A percentile compares a stretch with the other conserved stretches of the same genome.
Conservation (phyloP, 345 rosid species). For the Acer yangbiense region DNA sequence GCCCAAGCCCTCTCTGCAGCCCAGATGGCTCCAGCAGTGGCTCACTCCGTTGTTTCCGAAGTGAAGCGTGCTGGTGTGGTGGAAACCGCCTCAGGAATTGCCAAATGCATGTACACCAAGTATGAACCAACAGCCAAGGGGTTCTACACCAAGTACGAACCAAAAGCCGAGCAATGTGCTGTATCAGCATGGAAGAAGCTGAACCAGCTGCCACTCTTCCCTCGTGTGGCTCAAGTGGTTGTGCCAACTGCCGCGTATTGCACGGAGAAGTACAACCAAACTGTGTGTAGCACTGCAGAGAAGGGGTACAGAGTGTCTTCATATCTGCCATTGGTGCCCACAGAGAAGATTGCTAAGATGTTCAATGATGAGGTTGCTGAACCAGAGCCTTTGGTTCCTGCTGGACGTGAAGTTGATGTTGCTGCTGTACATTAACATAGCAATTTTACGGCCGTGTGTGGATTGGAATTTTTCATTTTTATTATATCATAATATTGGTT, state of each 20-base stretch:
- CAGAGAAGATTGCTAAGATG: conserved; percentile 74
- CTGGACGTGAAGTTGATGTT: not conserved
- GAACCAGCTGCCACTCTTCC: conserved; percentile 79
- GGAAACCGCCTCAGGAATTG: conserved; percentile 70
- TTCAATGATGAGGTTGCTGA: conserved; percentile 42
- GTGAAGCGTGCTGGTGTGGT: conserved; percentile 66
- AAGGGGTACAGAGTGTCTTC: conserved; percentile 79
- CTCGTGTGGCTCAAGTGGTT: conserved; percentile 68
- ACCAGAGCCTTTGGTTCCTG: conserved; percentile 37
- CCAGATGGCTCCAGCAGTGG: conserved; percentile 69
- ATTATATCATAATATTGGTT: not conserved
- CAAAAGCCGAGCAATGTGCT: conserved; percentile 78
- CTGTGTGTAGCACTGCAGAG: conserved; percentile 65
- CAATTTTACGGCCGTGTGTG: not conserved
- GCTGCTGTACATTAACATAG: conserved; percentile 15
- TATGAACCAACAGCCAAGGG: conserved; percentile 75
- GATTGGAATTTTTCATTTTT: not conserved
- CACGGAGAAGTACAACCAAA: conserved; percentile 78
- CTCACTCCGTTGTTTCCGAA: conserved; percentile 62
- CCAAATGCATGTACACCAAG: conserved; percentile 57
- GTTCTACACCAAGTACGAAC: conserved; percentile 73
- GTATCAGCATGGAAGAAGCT: conserved; percentile 83
- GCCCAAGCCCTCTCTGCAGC: conserved; percentile 71
- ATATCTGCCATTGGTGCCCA: conserved; percentile 84
- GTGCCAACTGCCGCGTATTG: conserved; percentile 83